Base-by-base conservation (phyloP, 306 rosid genomes). In the Quillaja saponaria region DNA sequence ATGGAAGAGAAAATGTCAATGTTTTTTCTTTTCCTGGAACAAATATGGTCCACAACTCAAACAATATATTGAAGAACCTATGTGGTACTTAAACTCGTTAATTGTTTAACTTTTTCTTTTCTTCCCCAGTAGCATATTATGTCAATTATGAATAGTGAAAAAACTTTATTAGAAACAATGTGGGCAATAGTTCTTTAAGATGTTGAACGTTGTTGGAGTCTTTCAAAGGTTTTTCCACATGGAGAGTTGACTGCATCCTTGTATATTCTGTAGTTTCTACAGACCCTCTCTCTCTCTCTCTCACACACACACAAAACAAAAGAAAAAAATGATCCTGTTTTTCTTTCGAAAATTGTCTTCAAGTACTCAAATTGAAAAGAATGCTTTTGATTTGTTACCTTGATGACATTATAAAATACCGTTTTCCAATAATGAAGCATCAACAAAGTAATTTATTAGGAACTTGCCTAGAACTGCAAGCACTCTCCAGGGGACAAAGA, bases 401-500 rank as follows among this genome's bases (percentile, higher is more conserved):
- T 10, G 37, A 41, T 21, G 49, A 33, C 13, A 33, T 11, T 14
- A 21, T 37, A 41, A 28, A 4, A 25, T 1, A 31, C 19, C 38
- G 16, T 42, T 44, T 15, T 52, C 49, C 51, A 73, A 35, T 14
- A 31, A 58, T n/a, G 70, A 72, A 71, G 58, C 8, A 49, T 20
- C 38, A 40, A 55, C 18, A 53, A 48, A 49, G 20, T 69, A 51
- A 76, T 6, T 11, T 45, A 49, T 13, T 9, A 64, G 38, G 67
- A 75, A n/a, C 35, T 78, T 69, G 82, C 96, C 96, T 68, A 89
- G 57, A 78, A 89, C 69, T 40, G 96, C 96, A 78, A 89, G 96
- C 54, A 74, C 51, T 69, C 95, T 76, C 96, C 96, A 89, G 72
- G 75, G 78, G 63, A 81, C 84, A 71, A 89, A 79, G 25, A 89